phyloP scores from a whole-genome alignment of 129 eudicot genomes.

The Flaveria robusta region DNA sequence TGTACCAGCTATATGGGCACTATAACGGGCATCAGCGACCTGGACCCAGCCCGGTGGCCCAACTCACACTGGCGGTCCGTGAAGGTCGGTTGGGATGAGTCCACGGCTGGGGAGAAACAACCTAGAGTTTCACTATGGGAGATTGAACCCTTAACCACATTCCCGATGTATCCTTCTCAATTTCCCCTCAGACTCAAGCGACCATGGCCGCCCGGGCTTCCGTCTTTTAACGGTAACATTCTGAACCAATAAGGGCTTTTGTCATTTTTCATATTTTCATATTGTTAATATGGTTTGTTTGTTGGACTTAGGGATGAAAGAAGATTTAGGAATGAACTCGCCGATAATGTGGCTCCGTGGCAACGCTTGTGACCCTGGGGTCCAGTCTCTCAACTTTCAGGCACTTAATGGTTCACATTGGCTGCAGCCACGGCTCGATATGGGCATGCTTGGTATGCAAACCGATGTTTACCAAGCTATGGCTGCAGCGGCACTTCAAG shows the following conservation, averaged over 20 bases:
- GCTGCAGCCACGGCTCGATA: constrained; percentile 80
- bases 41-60: constrained; percentile 82
- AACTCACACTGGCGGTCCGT: constrained; percentile 97
- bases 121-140: constrained; percentile 96
- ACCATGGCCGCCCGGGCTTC: constrained; percentile 83
- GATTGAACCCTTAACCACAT: constrained; percentile 86
- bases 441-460: constrained; percentile 68
- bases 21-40: constrained; percentile 83
- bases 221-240: constrained; percentile 61
- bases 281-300: not conserved
- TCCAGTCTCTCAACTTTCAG: constrained; percentile 69
- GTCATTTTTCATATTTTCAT: not conserved
- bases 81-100: constrained; percentile 97
- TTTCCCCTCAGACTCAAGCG: constrained; percentile 83
- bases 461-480: constrained; percentile 78
- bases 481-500: constrained; percentile 80
- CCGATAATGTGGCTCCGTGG: constrained; percentile 79
- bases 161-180: constrained; percentile 95
- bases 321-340: constrained; percentile 66
- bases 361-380: constrained; percentile 51
- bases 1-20: constrained; percentile 84
- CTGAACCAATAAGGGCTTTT: not conserved
- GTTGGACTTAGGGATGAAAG: constrained; percentile 51
- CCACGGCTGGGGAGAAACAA: constrained; percentile 95
- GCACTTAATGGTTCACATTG: constrained; percentile 68